Base-by-base conservation (phyloP, 257 asterid genomes). In the Solanum peruvianum region DNA sequence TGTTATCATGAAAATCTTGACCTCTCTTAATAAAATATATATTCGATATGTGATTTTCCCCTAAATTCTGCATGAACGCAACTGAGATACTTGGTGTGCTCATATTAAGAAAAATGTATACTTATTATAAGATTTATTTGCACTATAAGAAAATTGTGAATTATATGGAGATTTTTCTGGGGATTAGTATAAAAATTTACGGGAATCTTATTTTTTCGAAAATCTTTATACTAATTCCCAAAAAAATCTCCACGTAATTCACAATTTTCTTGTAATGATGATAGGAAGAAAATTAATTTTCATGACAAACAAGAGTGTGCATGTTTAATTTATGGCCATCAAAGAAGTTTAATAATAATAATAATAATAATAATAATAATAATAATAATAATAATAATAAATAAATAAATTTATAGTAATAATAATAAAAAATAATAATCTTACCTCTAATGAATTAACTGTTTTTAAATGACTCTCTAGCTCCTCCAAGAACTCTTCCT, bases 371-470 rank as follows among this genome's bases (percentile, higher is more conserved):
- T 37, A 5, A 8, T 42, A 41, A 41, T 1, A 67, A 60, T 44
- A 49, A 7, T 31, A 52, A 3, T 56, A 77, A 39, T 39, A 39
- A 39, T 39, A 39, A 7, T 7, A 39, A 39, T 39, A 14, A 14
- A 14, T 4, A 4, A 47, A 13, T 0, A 47, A 13, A 4, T 14
- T 14, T 1, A 14, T 47, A 4, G 16, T 49, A 49, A 47, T 47
- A 44, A 44, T 44, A 44, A 44, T 15, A 49, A 49, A 49, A 49
- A 1, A 4, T 3, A 31, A 31, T 31, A 31, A 16, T 49, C 80
- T 87, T 73, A 95, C 98, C 95, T 91, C 88, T 10, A 92, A 85
- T 2, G 90, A 89, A 71, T 91, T 86, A 60, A 90, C 87, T 10
- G 49, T 20, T 7, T 88, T 80, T 8, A 93, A 71, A 69, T 87